phyloP scores from a whole-genome alignment of 352 stramenopile species.

The Globisporangium carolinianum region DNA sequence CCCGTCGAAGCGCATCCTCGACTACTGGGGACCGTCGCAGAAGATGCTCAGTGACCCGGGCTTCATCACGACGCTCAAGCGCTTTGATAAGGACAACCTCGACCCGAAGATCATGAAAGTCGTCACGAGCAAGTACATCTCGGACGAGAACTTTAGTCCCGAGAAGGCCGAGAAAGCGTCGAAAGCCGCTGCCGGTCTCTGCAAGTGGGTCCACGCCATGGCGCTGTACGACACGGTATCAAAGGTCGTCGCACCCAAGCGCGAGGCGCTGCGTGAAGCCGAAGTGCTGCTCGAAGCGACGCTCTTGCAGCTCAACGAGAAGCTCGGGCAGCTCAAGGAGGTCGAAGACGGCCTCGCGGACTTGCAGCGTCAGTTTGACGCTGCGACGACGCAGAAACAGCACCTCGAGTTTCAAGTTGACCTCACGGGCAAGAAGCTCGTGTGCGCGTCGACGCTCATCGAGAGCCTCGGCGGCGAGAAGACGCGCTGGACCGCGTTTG shows the following conservation, averaged over 20 bases:
- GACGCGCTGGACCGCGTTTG: slow-evolving; percentile 88
- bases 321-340: slow-evolving; percentile 86
- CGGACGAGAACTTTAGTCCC: slow-evolving; percentile 88
- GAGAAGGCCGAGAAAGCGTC: slow-evolving; percentile 91
- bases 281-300: slow-evolving; percentile 84
- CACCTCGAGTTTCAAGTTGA: slow-evolving; percentile 91
- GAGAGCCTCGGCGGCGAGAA: slow-evolving; percentile 91
- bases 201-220: slow-evolving; percentile 93
- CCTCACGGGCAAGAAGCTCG: slow-evolving; percentile 91
- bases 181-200: slow-evolving; percentile 88
- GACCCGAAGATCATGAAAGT: slow-evolving; percentile 87
- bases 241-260: slow-evolving; percentile 91
- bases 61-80: slow-evolving; percentile 91
- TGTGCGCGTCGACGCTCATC: slow-evolving; percentile 89
- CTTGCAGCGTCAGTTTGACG: slow-evolving; percentile 85
- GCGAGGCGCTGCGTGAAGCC: slow-evolving; percentile 77
- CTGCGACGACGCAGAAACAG: slow-evolving; percentile 86
- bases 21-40: slow-evolving; percentile 93
- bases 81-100: slow-evolving; percentile 88
- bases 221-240: slow-evolving; percentile 91
- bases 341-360: slow-evolving; percentile 88
- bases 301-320: slow-evolving; percentile 88
- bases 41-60: slow-evolving; percentile 90
- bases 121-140: slow-evolving; percentile 86
- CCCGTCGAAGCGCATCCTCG: slow-evolving; percentile 91